Base-by-base conservation (phyloP, 768 basidiomycete species). In the Suillus luteus region DNA sequence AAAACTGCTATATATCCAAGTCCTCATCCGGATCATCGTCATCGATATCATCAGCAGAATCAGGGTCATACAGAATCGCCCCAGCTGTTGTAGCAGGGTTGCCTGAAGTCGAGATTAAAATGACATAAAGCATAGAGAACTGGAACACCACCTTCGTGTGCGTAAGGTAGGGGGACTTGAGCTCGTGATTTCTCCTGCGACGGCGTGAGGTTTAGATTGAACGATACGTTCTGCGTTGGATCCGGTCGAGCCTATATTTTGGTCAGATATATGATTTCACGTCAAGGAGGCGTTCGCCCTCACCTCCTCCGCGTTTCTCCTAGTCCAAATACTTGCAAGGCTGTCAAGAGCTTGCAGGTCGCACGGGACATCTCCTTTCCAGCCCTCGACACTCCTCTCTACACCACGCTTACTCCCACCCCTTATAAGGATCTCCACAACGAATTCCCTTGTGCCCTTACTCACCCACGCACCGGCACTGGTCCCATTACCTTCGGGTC, bases 1-100 rank as follows among this genome's bases (percentile, higher is more conserved):
- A 55, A 33, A 55, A 17, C 48, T 24, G 33, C 55, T 75, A 95
- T 63, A 95, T 91, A 70, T 96, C 92, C 64, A 96, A 78, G 76
- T 96, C 95, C 72, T 96, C 95, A 68, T 97, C 95, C 24, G 95
- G 95, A 79, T 97, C 95, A 62, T 96, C 95, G 61, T 96, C 95
- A 71, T 97, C 95, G 59, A 96, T 85, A 68, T 97, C 95, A 71
- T 97, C 95, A 33, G 91, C 94, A 33, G 92, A 93, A 72, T 96
- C 95, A 10, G 95, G 94, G 68, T 95, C 93, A 67, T 96, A 97
- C 65, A 89, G 81, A 61, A 97, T 96, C 1, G 85, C 81, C 11
- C 81, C 79, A n/a, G 37, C 52, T 14, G 66, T 61, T 55, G 64
- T 55, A 7, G 60, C 27, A 5, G 71, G 68, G 70, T 79, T 78